These are phyloP conservation scores for Epicoccum sorghinum DNA, from an alignment of 2,329 filamentous ascomycete genomes.

Conservation along the genomic window DNA sequence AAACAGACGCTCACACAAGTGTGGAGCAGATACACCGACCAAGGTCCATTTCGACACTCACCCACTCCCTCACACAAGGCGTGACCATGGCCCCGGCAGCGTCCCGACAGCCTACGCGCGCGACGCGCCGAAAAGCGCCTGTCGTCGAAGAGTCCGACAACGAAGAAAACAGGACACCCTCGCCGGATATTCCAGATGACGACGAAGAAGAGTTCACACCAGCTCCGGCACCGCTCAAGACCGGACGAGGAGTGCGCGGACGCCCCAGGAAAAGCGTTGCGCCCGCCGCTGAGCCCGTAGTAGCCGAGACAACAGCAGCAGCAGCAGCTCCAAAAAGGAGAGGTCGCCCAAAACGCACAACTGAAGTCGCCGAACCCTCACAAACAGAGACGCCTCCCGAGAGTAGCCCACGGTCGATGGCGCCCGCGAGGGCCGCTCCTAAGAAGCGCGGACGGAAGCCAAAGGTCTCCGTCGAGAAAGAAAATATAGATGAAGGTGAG, in stretches of 20 bases:
- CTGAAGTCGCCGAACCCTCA: slow-evolving; percentile 62
- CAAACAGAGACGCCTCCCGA: slow-evolving; percentile 66
- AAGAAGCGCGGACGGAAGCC: slow-evolving; percentile 65
- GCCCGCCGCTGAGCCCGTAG: slow-evolving; percentile 28
- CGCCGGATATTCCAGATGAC: slow-evolving; percentile 59
- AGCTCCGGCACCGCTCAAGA: slow-evolving; percentile 69
- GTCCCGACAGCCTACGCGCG: slow-evolving; percentile 63
- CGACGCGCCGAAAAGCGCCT: slow-evolving; percentile 69
- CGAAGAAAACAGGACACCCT: slow-evolving; percentile 70
- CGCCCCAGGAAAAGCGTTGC: slow-evolving; percentile 58
- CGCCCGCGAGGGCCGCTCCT: slow-evolving; percentile 46
- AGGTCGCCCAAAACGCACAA: slow-evolving; percentile 55
- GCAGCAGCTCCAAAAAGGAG: slow-evolving; percentile 29
- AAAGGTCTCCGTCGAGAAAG: slow-evolving; percentile 48
- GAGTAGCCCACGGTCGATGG: slow-evolving; percentile 48
- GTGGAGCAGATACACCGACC: slow-evolving; percentile 13
- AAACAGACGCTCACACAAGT: slow-evolving; percentile 14
- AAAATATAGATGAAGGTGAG: slow-evolving; percentile 49
- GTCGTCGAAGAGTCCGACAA: slow-evolving; percentile 78
- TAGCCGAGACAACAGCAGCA: slow-evolving; percentile 35
- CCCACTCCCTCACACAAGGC: slow-evolving; percentile 25
- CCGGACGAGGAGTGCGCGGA: slow-evolving; percentile 60
- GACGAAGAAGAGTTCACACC: slow-evolving; percentile 82
- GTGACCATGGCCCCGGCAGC: slow-evolving; percentile 48
- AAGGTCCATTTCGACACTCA: slow-evolving; percentile 12